These are phyloP conservation scores for Aegilops longissima DNA, from an alignment of 176 grass and related monocot genomes.

Conservation along the genomic window DNA sequence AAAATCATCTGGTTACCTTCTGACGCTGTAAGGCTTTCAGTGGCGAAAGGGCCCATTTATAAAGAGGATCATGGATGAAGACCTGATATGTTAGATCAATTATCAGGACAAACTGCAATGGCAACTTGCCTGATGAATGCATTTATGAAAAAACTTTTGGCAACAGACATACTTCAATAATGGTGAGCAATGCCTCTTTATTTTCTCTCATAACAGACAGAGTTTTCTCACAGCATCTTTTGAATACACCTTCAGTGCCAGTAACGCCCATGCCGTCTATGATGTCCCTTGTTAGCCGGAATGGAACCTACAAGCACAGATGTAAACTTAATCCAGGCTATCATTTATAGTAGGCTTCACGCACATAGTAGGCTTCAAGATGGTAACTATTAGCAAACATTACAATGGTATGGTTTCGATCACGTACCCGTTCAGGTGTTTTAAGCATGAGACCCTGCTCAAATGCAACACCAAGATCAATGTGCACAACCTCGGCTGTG, in stretches of 20 bases:
- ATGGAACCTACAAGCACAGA: conserved; percentile 62
- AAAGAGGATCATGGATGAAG: conserved; percentile 95
- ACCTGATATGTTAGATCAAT: conserved; percentile 45
- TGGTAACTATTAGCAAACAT: neutral
- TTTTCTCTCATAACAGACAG: conserved; percentile 93
- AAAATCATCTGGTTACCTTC: conserved; percentile 50
- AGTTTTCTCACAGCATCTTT: conserved; percentile 94
- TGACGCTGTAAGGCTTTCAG: conserved; percentile 93
- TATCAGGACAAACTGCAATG: conserved; percentile 26
- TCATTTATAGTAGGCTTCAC: neutral
- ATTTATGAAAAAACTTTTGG: neutral
- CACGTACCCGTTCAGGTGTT: conserved; percentile 77
- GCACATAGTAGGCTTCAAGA: neutral
- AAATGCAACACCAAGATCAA: conserved; percentile 98
- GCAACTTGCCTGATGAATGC: neutral
- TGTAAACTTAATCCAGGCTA: conserved; percentile 14
- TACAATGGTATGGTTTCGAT: neutral
- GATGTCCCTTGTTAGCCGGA: conserved; percentile 84
- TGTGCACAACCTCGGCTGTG: conserved; percentile 92
- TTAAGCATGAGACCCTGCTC: conserved; percentile 98
- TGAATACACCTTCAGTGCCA: conserved; percentile 90
- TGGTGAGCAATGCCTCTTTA: conserved; percentile 88
- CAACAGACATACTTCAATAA: conserved; percentile 73
- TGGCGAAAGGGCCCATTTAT: conserved; percentile 99
- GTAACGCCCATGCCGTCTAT: conserved; percentile 97